phyloP scores from a whole-genome alignment of 805 yeast genomes.

The Limtongia smithiae region DNA sequence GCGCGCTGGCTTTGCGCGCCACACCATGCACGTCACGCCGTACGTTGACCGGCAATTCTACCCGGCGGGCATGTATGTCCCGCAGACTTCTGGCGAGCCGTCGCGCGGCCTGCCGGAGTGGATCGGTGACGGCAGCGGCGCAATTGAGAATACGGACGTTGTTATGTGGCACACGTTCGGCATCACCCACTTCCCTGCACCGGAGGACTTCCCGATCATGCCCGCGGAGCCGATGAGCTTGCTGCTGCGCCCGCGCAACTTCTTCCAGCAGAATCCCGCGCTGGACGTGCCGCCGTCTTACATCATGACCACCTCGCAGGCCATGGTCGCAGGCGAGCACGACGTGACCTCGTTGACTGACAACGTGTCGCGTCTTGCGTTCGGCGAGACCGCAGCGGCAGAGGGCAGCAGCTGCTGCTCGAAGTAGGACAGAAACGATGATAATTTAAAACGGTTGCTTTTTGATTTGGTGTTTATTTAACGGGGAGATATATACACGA shows the following conservation, averaged over 20 bases:
- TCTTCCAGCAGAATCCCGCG: slow-evolving; percentile 73
- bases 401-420: slow-evolving; percentile 1
- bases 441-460: no score
- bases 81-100: slow-evolving; percentile 38
- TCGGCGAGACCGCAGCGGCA: slow-evolving; percentile 14
- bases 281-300: slow-evolving; percentile 61
- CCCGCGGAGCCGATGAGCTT: slow-evolving; percentile 79
- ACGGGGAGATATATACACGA: no score
- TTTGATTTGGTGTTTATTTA: no score
- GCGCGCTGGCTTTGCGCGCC: slow-evolving; percentile 79
- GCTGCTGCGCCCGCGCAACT: slow-evolving; percentile 72
- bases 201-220: slow-evolving; percentile 88
- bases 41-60: slow-evolving; percentile 69
- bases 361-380: slow-evolving; percentile 21
- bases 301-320: slow-evolving; percentile 24
- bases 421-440: neutral
- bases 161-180: slow-evolving; percentile 80
- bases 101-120: slow-evolving; percentile 35
- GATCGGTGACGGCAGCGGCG: slow-evolving; percentile 37
- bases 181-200: slow-evolving; percentile 81
- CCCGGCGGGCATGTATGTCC: slow-evolving; percentile 60
- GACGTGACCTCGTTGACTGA: slow-evolving; percentile 21
- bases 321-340: slow-evolving; percentile 3
- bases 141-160: slow-evolving; percentile 56
- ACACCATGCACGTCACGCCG: slow-evolving; percentile 65